Base-by-base conservation (phyloP, 202 grass and related monocot species). In the Bolboschoenoplectus hybrid region DNA sequence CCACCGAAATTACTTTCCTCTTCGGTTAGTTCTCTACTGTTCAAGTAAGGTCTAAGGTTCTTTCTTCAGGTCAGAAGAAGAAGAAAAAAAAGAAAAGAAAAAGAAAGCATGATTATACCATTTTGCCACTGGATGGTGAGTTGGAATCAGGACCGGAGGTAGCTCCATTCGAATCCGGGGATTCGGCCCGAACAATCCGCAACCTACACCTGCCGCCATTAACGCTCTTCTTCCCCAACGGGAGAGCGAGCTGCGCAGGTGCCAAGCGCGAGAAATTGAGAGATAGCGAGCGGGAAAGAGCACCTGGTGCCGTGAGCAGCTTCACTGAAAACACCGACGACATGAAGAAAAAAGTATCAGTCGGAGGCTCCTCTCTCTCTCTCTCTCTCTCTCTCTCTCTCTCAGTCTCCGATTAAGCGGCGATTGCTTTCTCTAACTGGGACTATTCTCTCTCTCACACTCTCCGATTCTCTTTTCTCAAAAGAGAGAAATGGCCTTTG, bases 311-410 rank as follows among this genome's bases (percentile, higher is more conserved):
- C n/a, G 82, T 20, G 12, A 72, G 47, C 51, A 69, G 34, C 63
- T 84, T 84, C 82, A 72, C 82, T 71, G 81, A 84, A 17, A 55
- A 55, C 26, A 84, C 35, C 52, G 82, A 70, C 82, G 65, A 84
- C 82, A 84, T 83, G 6, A 63, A 81, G 46, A 6, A 50, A 8
- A 16, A 5, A 16, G 2, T 10, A 67, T 38, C 11, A 13, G 39
- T 8, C 14, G 20, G 60, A 46, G 9, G 17, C 7, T 35, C 20
- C 36, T 17, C 13, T 43, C 8, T n/a, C 4, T 49, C 0, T 46
- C 8, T n/a, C 4, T 49, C 0, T 46, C 34, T 76, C 49, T 26
- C 26, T 26, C 26, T 38, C 73, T 77, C 3, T 6, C 3, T 77
- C 69, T 79, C 14, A 9, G 13, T 77, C 74, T 57, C 46, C 17